Evolutionary conservation across 352 stramenopile genomes (phyloP).

Genomic region (Phytophthora melonis): DNA sequence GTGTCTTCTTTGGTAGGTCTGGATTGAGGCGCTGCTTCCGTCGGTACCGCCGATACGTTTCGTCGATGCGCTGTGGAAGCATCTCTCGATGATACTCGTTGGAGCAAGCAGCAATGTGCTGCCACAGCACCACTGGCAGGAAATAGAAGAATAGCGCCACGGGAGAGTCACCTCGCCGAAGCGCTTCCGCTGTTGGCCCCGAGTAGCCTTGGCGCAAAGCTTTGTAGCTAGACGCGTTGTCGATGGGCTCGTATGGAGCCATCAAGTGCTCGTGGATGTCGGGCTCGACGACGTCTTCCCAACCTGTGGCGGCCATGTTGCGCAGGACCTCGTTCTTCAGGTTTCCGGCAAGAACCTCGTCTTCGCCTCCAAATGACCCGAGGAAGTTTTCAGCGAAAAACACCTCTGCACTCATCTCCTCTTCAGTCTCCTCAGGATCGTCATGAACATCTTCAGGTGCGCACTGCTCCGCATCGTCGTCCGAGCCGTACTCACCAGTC

Average conservation of each 20-base stretch:
- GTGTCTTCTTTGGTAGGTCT: background rate
- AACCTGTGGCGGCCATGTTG: background rate
- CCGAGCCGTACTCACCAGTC: too few relatives aligned
- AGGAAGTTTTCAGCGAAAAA: too few relatives aligned
- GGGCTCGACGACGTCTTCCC: background rate
- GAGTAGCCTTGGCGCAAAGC: slow-evolving; percentile 7
- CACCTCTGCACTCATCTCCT: background rate
- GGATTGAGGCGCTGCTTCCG: background rate
- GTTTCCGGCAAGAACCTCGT: background rate
- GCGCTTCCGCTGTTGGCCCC: background rate
- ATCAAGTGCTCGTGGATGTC: background rate
- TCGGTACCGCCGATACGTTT: background rate
- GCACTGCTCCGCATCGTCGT: too few relatives aligned
- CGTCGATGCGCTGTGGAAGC: background rate
- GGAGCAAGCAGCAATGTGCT: background rate
- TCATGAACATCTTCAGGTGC: too few relatives aligned
- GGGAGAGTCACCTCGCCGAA: background rate
- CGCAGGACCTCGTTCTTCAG: background rate
- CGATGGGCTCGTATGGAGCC: slow-evolving; percentile 3
- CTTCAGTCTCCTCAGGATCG: background rate
- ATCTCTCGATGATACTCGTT: background rate
- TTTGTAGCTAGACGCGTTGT: background rate
- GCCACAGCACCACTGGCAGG: background rate
- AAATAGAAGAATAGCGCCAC: background rate
- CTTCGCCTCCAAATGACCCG: background rate